These are phyloP conservation scores for Sideroxylon spinosum DNA, from an alignment of 179 eudicot species.

Conservation along the genomic window DNA sequence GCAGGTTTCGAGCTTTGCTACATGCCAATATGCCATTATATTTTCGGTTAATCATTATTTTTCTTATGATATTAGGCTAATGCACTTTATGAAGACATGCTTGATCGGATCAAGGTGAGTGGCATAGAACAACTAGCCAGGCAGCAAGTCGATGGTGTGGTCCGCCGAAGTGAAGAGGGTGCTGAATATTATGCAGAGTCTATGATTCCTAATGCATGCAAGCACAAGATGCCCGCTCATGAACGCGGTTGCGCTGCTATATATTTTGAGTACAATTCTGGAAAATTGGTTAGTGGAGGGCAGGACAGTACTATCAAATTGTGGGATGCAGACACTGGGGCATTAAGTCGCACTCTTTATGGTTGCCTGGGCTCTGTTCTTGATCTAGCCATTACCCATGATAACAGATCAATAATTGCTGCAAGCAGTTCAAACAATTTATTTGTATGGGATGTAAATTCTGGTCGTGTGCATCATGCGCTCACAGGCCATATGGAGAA, in stretches of 20 bases:
- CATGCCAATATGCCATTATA: not conserved
- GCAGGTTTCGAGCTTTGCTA: not conserved
- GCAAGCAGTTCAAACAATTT: constrained; percentile 84
- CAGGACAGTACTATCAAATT: constrained; percentile 76
- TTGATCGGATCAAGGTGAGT: constrained; percentile 49
- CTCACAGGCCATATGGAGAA: constrained; percentile 90
- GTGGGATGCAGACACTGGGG: constrained; percentile 80
- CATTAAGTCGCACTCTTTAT: constrained; percentile 43
- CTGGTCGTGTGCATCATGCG: constrained; percentile 77
- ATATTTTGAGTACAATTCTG: constrained; percentile 66
- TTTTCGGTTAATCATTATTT: not conserved
- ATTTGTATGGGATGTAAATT: constrained; percentile 71
- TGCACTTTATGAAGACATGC: constrained; percentile 78
- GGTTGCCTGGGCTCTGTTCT: constrained; percentile 86
- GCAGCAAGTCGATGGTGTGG: constrained; percentile 92
- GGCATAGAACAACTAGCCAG: constrained; percentile 75
- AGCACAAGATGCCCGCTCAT: constrained; percentile 71
- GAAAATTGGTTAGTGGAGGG: constrained; percentile 75
- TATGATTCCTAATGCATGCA: constrained; percentile 52
- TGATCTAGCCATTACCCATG: constrained; percentile 74
- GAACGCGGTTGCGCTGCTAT: constrained; percentile 87
- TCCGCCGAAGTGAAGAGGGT: constrained; percentile 89
- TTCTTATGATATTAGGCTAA: constrained; percentile 51
- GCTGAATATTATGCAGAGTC: constrained; percentile 77
- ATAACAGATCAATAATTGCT: constrained; percentile 69